These are phyloP conservation scores for Pleurotus eryngii DNA, from an alignment of 768 basidiomycete genomes.

Conservation along the genomic window DNA sequence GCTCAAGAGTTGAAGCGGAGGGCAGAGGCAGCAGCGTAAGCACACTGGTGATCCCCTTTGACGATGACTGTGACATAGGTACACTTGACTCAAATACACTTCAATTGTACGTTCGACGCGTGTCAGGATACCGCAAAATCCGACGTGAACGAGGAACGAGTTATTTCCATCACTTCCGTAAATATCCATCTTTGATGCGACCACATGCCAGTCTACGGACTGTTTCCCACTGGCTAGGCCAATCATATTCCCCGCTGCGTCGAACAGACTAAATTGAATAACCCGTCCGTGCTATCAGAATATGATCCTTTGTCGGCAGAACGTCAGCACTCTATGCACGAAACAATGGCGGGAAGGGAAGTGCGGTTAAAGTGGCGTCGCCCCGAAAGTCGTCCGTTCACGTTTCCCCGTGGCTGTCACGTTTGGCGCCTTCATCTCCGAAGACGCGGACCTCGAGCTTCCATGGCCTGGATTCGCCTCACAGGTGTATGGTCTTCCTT, in stretches of 20 bases:
- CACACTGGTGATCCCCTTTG: neutral
- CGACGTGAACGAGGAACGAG: slow-evolving; percentile 8
- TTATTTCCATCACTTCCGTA: slow-evolving; percentile 3
- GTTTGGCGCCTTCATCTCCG: neutral
- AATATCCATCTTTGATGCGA: neutral
- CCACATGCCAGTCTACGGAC: neutral
- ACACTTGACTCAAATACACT: too few relatives aligned
- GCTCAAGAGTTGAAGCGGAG: slow-evolving; percentile 53
- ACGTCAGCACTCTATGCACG: too few relatives aligned
- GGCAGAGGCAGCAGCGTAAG: slow-evolving; percentile 32
- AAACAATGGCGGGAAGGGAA: neutral
- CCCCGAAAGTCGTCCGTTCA: neutral
- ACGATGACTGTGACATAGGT: too few relatives aligned
- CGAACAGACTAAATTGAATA: neutral
- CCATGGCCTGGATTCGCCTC: neutral
- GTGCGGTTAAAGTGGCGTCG: neutral
- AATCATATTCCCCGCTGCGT: neutral
- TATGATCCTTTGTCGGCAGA: neutral
- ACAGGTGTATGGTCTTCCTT: neutral
- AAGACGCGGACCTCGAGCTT: neutral
- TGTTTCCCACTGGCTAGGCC: slow-evolving; percentile 1
- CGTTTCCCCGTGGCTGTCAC: neutral
- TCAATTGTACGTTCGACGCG: too few relatives aligned
- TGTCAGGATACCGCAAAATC: slow-evolving; percentile 1
- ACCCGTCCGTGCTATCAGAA: neutral